Conservation (phyloP, 768 basidiomycete species). For the Hortiboletus flavorubellus region DNA sequence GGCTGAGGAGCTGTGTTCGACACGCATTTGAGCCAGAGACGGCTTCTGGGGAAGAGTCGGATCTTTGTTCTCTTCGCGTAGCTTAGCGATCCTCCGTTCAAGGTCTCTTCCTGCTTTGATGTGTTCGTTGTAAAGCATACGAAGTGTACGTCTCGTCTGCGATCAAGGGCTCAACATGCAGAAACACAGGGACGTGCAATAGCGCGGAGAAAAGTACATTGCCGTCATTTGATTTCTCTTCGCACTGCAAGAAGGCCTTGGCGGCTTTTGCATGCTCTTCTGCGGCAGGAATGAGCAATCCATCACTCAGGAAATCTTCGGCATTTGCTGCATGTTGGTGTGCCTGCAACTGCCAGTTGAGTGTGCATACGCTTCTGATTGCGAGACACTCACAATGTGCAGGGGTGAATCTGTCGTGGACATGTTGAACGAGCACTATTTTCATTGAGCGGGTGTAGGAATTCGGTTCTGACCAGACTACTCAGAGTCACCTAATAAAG, state of each 20-base stretch:
- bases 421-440: slow-evolving; percentile 18
- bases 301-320: slow-evolving; percentile 64
- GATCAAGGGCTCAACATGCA: slow-evolving; percentile 5
- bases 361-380: background rate
- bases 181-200: background rate
- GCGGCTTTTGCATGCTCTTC: slow-evolving; percentile 77
- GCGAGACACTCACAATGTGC: slow-evolving; percentile 41
- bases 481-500: background rate
- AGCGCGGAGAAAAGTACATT: slow-evolving; percentile 46
- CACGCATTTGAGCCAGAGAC: slow-evolving; percentile 20
- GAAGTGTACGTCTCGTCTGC: slow-evolving; percentile 74
- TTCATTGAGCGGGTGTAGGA: slow-evolving; percentile 1
- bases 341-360: slow-evolving; percentile 46
- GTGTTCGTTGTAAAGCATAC: slow-evolving; percentile 75
- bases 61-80: slow-evolving; percentile 75
- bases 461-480: background rate
- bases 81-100: slow-evolving; percentile 65
- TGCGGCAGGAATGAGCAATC: slow-evolving; percentile 66
- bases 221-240: slow-evolving; percentile 70
- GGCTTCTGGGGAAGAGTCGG: slow-evolving; percentile 67
- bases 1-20: slow-evolving; percentile 23
- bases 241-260: slow-evolving; percentile 67
- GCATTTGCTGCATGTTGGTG: slow-evolving; percentile 81
- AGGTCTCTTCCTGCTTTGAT: slow-evolving; percentile 67
- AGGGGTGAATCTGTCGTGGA: slow-evolving; percentile 45